A percentile compares a stretch with the other conserved stretches of the same genome.
Evolutionary conservation across 2,329 filamentous ascomycete genomes (phyloP).

Genomic region (Cytospora piceicola): DNA sequence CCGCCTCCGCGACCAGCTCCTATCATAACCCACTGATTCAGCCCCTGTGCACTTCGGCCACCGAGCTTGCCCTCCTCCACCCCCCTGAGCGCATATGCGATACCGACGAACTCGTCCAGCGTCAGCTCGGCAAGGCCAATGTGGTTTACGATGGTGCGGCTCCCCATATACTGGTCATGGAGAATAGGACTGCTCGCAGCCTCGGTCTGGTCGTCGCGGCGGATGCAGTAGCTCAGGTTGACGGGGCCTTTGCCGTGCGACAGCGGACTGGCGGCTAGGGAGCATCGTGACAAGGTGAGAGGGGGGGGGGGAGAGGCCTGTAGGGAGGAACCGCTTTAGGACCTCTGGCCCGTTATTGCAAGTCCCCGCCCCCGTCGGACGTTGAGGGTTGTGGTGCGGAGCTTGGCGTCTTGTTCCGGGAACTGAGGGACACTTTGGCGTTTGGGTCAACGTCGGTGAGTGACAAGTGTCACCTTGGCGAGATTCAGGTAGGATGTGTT

Average conservation of each 20-base stretch:
- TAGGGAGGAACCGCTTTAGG: slow-evolving; percentile 61
- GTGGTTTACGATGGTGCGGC: slow-evolving; percentile 72
- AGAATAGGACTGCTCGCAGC: slow-evolving; percentile 73
- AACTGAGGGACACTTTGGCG: slow-evolving; percentile 64
- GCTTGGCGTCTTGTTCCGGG: slow-evolving; percentile 72
- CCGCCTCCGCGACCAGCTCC: slow-evolving; percentile 67
- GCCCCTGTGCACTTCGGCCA: slow-evolving; percentile 6
- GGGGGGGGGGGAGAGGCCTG: no score
- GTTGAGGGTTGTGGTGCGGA: slow-evolving; percentile 63
- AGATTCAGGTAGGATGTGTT: slow-evolving; percentile 21
- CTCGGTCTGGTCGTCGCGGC: slow-evolving; percentile 56
- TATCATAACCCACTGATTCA: slow-evolving; percentile 35
- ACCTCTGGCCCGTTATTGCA: slow-evolving; percentile 74
- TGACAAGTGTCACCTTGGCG: neutral
- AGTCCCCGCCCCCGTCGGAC: slow-evolving; percentile 73
- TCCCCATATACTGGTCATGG: slow-evolving; percentile 60
- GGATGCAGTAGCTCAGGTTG: slow-evolving; percentile 61
- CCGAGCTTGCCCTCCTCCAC: slow-evolving; percentile 31
- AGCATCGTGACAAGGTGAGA: slow-evolving; percentile 58
- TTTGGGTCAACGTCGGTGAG: slow-evolving; percentile 9
- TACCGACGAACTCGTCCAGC: slow-evolving; percentile 57
- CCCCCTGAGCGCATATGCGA: slow-evolving; percentile 45
- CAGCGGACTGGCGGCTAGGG: slow-evolving; percentile 55
- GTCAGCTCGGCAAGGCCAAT: slow-evolving; percentile 72
- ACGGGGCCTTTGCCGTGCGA: slow-evolving; percentile 57